A percentile compares a stretch with the other conserved stretches of the same genome.
Conservation (phyloP, 305 asterid genomes). For the Fraxinus dipetala region DNA sequence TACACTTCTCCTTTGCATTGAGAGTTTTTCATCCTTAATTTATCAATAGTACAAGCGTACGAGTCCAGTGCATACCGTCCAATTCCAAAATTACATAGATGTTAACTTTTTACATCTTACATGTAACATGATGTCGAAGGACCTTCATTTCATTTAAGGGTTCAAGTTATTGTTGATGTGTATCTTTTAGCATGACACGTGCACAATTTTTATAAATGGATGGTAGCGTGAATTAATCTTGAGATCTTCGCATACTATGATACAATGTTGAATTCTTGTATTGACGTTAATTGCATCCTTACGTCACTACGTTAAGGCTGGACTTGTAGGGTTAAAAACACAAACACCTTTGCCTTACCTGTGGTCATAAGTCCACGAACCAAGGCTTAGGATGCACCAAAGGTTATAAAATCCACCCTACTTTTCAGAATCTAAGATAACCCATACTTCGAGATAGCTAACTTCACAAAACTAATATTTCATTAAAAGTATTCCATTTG, state of each 20-base stretch:
- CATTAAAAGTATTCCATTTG: neutral
- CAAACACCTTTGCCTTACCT: neutral
- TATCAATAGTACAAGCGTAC: neutral
- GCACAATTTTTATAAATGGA: neutral
- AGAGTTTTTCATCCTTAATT: neutral
- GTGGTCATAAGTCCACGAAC: neutral
- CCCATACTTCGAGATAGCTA: neutral
- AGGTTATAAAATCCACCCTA: neutral
- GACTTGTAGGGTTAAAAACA: neutral
- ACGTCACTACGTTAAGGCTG: neutral
- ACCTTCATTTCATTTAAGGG: neutral
- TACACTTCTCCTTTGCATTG: neutral
- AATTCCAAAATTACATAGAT: neutral
- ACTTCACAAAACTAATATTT: neutral
- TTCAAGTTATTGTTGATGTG: neutral
- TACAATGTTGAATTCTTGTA: neutral
- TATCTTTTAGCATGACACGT: neutral
- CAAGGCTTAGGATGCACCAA: neutral
- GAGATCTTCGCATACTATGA: neutral
- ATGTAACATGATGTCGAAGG: no score
- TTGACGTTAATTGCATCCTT: neutral
- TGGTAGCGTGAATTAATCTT: neutral
- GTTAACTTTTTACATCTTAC: neutral
- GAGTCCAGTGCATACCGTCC: neutral
- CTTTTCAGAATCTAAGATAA: neutral